Conservation (phyloP, 129 eudicot genomes). For the Logfia minima region DNA sequence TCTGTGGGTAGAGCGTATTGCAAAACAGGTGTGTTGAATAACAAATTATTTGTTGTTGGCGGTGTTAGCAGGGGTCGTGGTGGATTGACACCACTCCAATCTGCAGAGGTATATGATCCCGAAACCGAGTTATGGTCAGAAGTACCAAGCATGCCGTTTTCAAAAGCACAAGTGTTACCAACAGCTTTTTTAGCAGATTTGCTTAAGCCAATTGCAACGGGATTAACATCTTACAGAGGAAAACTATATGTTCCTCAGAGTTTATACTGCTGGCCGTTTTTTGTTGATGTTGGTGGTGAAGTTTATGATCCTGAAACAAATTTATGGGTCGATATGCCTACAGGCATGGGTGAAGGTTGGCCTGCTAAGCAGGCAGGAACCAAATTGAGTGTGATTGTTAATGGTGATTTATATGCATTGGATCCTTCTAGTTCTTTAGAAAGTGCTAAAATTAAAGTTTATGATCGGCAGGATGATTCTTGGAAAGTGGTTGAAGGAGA, state of each 20-base stretch:
- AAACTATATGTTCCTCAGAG: constrained; percentile 95
- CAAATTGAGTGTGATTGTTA: constrained; percentile 85
- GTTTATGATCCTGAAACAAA: constrained; percentile 86
- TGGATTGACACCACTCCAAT: constrained; percentile 82
- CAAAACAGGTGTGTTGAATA: constrained; percentile 82
- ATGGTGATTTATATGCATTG: constrained; percentile 77
- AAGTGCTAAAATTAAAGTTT: constrained; percentile 77
- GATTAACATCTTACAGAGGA: constrained; percentile 84
- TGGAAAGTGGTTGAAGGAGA: constrained; percentile 87
- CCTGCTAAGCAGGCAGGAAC: constrained; percentile 99
- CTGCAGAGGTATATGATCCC: constrained; percentile 94
- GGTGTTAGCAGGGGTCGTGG: constrained; percentile 84
- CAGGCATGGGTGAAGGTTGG: constrained; percentile 99
- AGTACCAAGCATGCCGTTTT: constrained; percentile 91
- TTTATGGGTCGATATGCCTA: constrained; percentile 93
- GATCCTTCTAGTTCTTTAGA: constrained; percentile 86
- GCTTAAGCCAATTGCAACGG: constrained; percentile 96
- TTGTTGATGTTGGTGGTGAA: constrained; percentile 98
- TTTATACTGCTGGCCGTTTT: constrained; percentile 95
- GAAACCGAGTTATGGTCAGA: constrained; percentile 73
- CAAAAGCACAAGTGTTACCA: constrained; percentile 91
- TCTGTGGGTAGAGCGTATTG: constrained; percentile 75
- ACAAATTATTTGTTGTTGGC: constrained; percentile 93
- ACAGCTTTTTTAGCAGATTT: constrained; percentile 92
- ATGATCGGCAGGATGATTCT: constrained; percentile 68